These are phyloP conservation scores for Verticillium nubilum DNA, from an alignment of 2,329 filamentous ascomycete species.

Conservation along the genomic window DNA sequence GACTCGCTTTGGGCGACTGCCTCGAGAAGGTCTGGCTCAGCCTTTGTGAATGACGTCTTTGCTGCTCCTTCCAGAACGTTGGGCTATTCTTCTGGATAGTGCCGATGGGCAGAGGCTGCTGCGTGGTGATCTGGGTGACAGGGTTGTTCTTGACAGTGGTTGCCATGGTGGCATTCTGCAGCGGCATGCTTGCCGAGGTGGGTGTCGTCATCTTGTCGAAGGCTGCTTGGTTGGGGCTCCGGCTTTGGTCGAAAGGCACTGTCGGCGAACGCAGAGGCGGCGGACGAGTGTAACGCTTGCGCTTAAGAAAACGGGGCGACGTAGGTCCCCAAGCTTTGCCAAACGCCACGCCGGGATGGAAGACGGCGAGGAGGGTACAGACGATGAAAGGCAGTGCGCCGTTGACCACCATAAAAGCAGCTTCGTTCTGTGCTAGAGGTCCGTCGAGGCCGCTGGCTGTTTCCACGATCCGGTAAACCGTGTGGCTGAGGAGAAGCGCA, in stretches of 20 bases:
- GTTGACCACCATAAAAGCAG: slow-evolving; percentile 31
- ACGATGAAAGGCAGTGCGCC: slow-evolving; percentile 33
- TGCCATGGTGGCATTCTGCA: slow-evolving; percentile 2
- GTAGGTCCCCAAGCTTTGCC: slow-evolving; percentile 33
- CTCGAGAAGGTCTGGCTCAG: background rate
- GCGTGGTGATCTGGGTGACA: background rate
- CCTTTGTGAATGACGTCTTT: background rate
- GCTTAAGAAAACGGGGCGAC: slow-evolving; percentile 23
- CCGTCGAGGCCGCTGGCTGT: slow-evolving; percentile 28
- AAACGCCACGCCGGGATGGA: slow-evolving; percentile 33
- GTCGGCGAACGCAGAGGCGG: slow-evolving; percentile 9
- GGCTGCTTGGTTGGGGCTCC: background rate
- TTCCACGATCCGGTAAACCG: slow-evolving; percentile 34
- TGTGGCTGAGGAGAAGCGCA: slow-evolving; percentile 31
- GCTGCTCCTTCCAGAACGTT: slow-evolving; percentile 1
- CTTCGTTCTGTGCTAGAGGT: slow-evolving; percentile 30
- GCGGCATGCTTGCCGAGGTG: background rate
- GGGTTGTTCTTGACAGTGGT: background rate
- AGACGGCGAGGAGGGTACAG: slow-evolving; percentile 25
- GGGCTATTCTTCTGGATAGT: slow-evolving; percentile 6
- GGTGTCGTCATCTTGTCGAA: background rate
- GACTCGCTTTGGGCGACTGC: background rate
- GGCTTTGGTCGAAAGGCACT: slow-evolving; percentile 3
- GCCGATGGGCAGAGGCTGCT: slow-evolving; percentile 1
- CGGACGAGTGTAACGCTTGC: slow-evolving; percentile 1